Evolutionary conservation across 176 grass and related monocot species (phyloP).

Genomic region (Musa troglodytarum): DNA sequence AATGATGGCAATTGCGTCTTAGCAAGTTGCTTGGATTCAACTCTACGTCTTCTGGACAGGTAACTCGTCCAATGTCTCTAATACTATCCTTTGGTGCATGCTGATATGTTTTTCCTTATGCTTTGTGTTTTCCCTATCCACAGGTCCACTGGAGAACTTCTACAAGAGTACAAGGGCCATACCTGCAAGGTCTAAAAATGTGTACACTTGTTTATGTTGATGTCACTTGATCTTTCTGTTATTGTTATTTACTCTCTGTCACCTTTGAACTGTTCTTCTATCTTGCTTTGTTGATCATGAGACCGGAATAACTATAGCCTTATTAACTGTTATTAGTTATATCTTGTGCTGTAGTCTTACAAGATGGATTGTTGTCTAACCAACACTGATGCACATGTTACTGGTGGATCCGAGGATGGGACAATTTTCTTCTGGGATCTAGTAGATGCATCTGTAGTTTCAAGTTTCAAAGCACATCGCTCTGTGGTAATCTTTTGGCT

Average conservation of each 20-base stretch:
- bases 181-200: conserved; percentile 56
- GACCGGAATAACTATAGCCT: not conserved
- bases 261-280: not conserved
- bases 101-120: not conserved
- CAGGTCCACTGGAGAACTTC: conserved; percentile 72
- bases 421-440: conserved; percentile 87
- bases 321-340: not conserved
- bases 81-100: not conserved
- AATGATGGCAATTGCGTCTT: conserved; percentile 85
- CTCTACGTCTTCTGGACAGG: conserved; percentile 74
- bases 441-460: conserved; percentile 68
- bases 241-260: not conserved
- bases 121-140: not conserved
- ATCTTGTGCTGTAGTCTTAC: conserved; percentile 44
- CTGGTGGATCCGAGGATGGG: conserved; percentile 82
- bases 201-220: not conserved
- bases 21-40: conserved; percentile 91
- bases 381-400: conserved; percentile 82
- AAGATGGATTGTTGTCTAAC: conserved; percentile 97
- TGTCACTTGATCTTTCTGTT: not conserved
- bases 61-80: conserved; percentile 22
- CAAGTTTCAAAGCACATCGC: conserved; percentile 73
- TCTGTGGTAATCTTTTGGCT: conserved; percentile 63
- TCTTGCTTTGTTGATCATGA: not conserved
- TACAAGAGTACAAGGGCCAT: conserved; percentile 95